Evolutionary conservation across 1,139 yeast genomes (phyloP), one percentile per base, ranked within the genome.

Genomic region (Yamadazyma buinensis): DNA sequence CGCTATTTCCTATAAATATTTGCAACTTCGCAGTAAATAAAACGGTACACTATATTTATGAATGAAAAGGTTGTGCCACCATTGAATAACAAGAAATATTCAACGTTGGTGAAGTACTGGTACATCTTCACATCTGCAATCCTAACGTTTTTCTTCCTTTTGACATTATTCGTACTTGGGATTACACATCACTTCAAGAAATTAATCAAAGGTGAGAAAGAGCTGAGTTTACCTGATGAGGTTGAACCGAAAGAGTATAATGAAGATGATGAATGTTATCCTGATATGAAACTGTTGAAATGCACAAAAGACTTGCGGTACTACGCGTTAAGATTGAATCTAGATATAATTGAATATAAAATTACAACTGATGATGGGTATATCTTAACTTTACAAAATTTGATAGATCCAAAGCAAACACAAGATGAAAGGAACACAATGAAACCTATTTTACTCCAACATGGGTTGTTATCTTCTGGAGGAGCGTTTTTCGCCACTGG

Each of bases 401-500:
- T 86, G 11, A 57, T 79, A 8, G 76, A 80, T 43, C 81, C 74
- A 58, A 56, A 56, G 6, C 76, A 69, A 34, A 29, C 64, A 1
- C 49, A 46, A 0, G 54, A 46, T 2, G 49, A 55, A 2, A 49
- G 72, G 17, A 46, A 52, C 9, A 36, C 35, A 3, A 54, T 59
- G 37, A 67, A 64, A 41, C 97, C 97, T 0, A 61, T 90, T 1
- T 62, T 92, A 20, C 59, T 86, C 43, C 67, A 90, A 18, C 98
- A 92, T 49, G 98, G 98, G 0, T 67, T 92, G 14, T 62, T 92
- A 44, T 95, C 88, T 49, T 82, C 95, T 20, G 79, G 94, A 0
- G 97, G 92, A 0, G 84, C 95, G 0, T 92, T 72, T 55, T 70
- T 92, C 23, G 80, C 95, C 0, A 66, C 84, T 14, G 97, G 97